These are phyloP conservation scores for Ganoderma meredithae DNA, from an alignment of 1,284 basidiomycete species.

Conservation along the genomic window DNA sequence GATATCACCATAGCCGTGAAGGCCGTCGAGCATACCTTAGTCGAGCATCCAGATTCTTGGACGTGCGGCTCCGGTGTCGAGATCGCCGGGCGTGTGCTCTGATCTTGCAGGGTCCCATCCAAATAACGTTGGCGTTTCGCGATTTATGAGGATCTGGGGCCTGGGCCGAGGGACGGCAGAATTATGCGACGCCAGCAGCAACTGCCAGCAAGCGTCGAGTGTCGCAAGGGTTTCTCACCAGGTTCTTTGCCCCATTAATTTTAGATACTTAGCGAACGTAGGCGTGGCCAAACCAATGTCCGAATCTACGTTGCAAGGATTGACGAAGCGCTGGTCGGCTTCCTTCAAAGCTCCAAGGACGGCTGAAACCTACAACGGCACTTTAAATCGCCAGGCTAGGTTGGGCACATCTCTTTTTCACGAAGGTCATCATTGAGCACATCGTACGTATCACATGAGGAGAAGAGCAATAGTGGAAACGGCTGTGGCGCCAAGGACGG, in stretches of 20 bases:
- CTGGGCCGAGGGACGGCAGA: not conserved
- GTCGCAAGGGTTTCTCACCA: not conserved
- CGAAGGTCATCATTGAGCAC: not conserved
- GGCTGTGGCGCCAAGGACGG: conserved; percentile 84
- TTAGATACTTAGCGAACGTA: not conserved
- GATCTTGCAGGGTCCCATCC: not conserved
- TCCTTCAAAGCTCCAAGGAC: not conserved
- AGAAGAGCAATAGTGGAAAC: conserved; percentile 68
- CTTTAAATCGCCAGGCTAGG: not conserved
- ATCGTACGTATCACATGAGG: conserved; percentile 36
- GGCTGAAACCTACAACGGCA: not conserved
- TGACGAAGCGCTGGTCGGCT: not conserved
- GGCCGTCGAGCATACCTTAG: too few species aligned
- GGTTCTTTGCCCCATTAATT: not conserved
- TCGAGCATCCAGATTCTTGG: not conserved
- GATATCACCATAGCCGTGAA: not conserved
- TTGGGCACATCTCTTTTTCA: not conserved
- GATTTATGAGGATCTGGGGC: not conserved
- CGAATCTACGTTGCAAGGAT: not conserved
- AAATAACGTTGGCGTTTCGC: not conserved
- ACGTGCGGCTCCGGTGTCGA: not conserved
- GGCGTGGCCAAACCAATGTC: not conserved
- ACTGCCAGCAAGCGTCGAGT: not conserved
- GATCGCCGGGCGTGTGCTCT: not conserved
- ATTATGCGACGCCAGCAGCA: not conserved